Evolutionary conservation across 108 stramenopile species (phyloP).

Genomic region (Cylindrotheca fusiformis): DNA sequence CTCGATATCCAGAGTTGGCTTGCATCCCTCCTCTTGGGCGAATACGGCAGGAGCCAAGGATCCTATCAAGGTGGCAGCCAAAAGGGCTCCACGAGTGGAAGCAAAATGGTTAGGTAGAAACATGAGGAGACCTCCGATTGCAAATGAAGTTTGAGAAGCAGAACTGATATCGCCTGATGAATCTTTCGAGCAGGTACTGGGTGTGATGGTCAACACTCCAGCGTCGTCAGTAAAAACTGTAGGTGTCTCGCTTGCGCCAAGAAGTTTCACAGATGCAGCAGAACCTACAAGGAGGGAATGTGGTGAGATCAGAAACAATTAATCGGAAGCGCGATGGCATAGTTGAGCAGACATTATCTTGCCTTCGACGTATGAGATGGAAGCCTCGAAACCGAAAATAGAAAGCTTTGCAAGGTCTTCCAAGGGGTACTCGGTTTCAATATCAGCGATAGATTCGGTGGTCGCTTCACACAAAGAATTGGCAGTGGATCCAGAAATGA

Average conservation of each 20-base stretch:
- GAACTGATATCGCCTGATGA: too few relatives aligned
- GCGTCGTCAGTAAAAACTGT: conserved; percentile 7
- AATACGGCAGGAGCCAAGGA: conserved; percentile 2
- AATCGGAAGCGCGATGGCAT: neutral
- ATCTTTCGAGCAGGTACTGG: conserved; percentile 2
- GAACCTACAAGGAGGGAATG: neutral
- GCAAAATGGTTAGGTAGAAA: neutral
- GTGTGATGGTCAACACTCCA: conserved; percentile 8
- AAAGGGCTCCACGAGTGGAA: too few relatives aligned
- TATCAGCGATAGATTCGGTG: conserved; percentile 3
- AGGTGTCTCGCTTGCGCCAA: conserved; percentile 17
- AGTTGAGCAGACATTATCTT: neutral
- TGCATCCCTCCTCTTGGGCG: conserved; percentile 6
- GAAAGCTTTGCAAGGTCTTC: conserved; percentile 11
- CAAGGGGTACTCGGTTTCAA: conserved; percentile 8
- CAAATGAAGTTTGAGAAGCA: neutral
- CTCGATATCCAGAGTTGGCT: conserved; percentile 17
- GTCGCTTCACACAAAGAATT: neutral
- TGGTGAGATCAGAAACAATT: neutral
- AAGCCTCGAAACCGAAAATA: conserved; percentile 15
- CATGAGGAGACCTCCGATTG: neutral
- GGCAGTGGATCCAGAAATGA: neutral
- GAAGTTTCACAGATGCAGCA: conserved; percentile 14
- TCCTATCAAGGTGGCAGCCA: conserved; percentile 3
- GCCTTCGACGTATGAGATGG: conserved; percentile 19